Percentiles rank a stretch among this genome's conserved stretches.
Evolutionary conservation across 805 yeast genomes (phyloP).

Genomic region (Ogataea methylovora): DNA sequence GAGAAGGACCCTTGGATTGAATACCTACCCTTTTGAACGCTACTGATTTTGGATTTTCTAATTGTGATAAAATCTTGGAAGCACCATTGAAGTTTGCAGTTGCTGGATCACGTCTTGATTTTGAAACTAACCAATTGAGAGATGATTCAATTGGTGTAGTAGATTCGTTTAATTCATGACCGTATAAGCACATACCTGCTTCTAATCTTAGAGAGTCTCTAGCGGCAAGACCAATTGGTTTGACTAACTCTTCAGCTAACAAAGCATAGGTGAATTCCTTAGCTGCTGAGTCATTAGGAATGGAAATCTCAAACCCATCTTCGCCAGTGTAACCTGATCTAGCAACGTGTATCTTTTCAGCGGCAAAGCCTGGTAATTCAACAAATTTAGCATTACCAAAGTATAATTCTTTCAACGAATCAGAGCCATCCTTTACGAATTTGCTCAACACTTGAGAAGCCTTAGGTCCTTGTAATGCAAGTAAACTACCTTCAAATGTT

Average conservation of each 20-base stretch:
- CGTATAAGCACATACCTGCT: constrained; percentile 98
- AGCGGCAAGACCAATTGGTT: constrained; percentile 96
- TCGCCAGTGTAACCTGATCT: constrained; percentile 98
- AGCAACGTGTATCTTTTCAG: constrained; percentile 60
- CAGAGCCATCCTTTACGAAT: constrained; percentile 50
- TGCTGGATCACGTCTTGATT: constrained; percentile 53
- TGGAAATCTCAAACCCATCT: constrained; percentile 92
- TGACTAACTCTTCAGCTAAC: constrained; percentile 46
- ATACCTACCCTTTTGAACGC: constrained; percentile 68
- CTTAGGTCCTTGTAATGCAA: constrained; percentile 92
- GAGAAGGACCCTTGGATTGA: constrained; percentile 79
- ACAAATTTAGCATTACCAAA: constrained; percentile 66
- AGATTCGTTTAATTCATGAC: constrained; percentile 76
- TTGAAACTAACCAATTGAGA: constrained; percentile 84
- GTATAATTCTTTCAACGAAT: constrained; percentile 51
- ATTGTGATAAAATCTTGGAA: constrained; percentile 57
- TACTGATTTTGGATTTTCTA: constrained; percentile 53
- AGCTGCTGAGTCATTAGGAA: constrained; percentile 50
- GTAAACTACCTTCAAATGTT: constrained; percentile 61
- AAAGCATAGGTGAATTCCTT: constrained; percentile 54
- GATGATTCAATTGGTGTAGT: constrained; percentile 87
- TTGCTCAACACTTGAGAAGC: constrained; percentile 63
- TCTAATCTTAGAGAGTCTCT: constrained; percentile 92
- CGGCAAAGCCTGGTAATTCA: constrained; percentile 31
- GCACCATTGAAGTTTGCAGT: constrained; percentile 67